Conservation (phyloP, 1,284 basidiomycete species). For the Ganoderma leucocontextum region DNA sequence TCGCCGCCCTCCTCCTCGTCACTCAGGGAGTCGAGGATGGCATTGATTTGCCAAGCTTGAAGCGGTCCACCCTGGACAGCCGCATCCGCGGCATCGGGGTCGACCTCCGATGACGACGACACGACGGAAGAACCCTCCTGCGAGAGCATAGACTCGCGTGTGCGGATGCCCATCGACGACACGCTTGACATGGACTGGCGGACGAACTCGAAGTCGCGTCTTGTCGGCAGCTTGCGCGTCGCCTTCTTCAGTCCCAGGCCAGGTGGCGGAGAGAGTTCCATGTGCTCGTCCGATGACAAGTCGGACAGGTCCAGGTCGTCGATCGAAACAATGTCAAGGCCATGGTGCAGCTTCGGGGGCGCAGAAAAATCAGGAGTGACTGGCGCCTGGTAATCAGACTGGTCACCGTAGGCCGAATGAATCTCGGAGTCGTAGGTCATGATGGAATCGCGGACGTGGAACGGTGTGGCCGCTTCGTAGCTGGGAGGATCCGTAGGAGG, state of each 20-base stretch:
- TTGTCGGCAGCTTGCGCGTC: constrained; percentile 67
- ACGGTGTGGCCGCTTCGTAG: constrained; percentile 21
- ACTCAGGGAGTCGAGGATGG: constrained; percentile 78
- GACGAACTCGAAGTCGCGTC: constrained; percentile 82
- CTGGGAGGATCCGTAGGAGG: constrained; percentile 36
- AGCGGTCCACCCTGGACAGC: constrained; percentile 57
- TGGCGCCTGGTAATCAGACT: background rate
- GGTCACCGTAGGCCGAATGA: constrained; percentile 4
- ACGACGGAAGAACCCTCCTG: constrained; percentile 49
- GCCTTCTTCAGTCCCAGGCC: constrained; percentile 58
- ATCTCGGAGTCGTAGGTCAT: constrained; percentile 17
- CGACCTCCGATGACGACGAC: constrained; percentile 51
- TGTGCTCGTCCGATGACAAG: constrained; percentile 61
- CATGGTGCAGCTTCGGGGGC: constrained; percentile 16
- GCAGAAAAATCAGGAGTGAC: constrained; percentile 6
- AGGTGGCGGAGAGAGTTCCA: constrained; percentile 47
- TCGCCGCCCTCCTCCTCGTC: constrained; percentile 80
- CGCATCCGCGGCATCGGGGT: constrained; percentile 36
- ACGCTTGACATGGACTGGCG: constrained; percentile 71
- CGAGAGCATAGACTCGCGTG: constrained; percentile 61
- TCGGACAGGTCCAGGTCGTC: constrained; percentile 81
- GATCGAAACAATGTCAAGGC: constrained; percentile 74
- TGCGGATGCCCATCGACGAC: constrained; percentile 77
- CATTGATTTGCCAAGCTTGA: constrained; percentile 82
- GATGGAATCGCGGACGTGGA: constrained; percentile 21